Evolutionary conservation across 768 basidiomycete genomes (phyloP).

Genomic region (Ephemerocybe angulata): DNA sequence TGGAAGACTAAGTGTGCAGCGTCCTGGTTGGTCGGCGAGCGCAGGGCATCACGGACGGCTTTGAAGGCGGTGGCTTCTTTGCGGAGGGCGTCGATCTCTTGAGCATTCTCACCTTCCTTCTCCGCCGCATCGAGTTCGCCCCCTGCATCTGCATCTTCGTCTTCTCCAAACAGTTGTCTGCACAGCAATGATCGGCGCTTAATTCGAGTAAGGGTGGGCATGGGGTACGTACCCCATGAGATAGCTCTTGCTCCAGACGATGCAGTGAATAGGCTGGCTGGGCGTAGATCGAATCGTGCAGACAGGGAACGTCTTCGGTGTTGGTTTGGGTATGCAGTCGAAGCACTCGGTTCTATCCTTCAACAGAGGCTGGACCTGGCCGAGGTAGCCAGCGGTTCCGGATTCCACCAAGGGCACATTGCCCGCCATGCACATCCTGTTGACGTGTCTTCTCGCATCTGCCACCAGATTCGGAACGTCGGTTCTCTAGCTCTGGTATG

Average conservation of each 20-base stretch:
- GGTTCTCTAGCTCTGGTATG: neutral
- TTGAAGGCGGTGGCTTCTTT: constrained; percentile 88
- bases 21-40: constrained; percentile 27
- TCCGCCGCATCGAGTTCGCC: constrained; percentile 89
- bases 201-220: neutral
- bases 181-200: neutral
- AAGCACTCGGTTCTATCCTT: constrained; percentile 95
- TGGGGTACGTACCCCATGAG: constrained; percentile 69
- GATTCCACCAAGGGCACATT: constrained; percentile 89
- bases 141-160: constrained; percentile 74
- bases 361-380: constrained; percentile 91
- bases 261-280: constrained; percentile 96
- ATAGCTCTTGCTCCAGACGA: constrained; percentile 98
- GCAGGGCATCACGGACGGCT: constrained; percentile 61
- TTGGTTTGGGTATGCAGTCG: constrained; percentile 90
- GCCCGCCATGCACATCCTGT: constrained; percentile 96
- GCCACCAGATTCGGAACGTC: neutral
- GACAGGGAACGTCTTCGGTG: constrained; percentile 93
- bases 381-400: constrained; percentile 94
- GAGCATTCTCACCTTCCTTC: constrained; percentile 88
- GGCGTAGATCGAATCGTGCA: constrained; percentile 98
- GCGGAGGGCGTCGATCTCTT: constrained; percentile 86
- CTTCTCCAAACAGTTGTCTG: constrained; percentile 94
- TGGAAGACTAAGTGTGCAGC: constrained; percentile 75
- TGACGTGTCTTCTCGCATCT: constrained; percentile 95